Evolutionary conservation across 257 asterid species (phyloP).

Genomic region (Petunia axillaris): DNA sequence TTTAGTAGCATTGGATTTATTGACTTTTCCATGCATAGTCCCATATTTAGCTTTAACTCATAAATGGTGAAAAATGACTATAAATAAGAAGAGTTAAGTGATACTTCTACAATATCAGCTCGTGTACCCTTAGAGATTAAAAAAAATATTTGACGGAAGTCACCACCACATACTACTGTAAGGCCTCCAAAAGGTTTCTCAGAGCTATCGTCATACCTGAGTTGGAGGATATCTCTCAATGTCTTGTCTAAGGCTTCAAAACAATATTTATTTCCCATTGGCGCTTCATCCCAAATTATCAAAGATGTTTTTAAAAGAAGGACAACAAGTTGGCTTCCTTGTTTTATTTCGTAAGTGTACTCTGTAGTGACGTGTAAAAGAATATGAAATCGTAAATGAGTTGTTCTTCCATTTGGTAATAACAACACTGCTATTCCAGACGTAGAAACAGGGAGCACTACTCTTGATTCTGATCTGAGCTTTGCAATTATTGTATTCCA

Average conservation of each 20-base stretch:
- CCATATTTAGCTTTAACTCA: not conserved
- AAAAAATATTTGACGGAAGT: too few species aligned
- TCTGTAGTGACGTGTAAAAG: not conserved
- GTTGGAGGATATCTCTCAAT: not conserved
- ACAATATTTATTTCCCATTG: not conserved
- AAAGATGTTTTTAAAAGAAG: not conserved
- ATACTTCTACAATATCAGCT: too few species aligned
- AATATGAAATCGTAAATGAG: not conserved
- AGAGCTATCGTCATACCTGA: too few species aligned
- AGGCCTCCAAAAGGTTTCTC: too few species aligned
- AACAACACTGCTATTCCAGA: not conserved
- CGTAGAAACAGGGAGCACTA: not conserved
- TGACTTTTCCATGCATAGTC: not conserved
- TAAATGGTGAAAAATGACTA: not conserved
- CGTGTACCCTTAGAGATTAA: too few species aligned
- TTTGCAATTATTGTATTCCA: not conserved
- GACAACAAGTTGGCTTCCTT: not conserved
- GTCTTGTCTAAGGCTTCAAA: conserved; percentile 1
- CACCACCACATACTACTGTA: too few species aligned
- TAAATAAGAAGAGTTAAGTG: not conserved
- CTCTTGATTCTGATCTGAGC: not conserved
- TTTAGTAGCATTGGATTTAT: too few species aligned
- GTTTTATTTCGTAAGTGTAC: not conserved
- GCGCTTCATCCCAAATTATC: not conserved
- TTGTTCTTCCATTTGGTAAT: not conserved